phyloP scores from a whole-genome alignment of 108 stramenopile genomes.

The Skeletonema potamos region DNA sequence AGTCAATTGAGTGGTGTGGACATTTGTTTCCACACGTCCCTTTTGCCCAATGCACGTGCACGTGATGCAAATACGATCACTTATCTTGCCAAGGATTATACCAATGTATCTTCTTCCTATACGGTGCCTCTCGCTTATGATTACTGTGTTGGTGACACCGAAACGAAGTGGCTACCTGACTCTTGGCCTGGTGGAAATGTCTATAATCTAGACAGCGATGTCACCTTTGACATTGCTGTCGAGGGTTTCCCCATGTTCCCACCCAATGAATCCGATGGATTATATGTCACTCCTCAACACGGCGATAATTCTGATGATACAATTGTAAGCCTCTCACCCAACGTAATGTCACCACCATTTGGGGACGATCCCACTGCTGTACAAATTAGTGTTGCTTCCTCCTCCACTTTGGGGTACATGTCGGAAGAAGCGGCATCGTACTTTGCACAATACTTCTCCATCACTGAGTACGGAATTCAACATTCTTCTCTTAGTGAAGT shows the following conservation, averaged over 20 bases:
- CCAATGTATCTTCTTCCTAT: not conserved
- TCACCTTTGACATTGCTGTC: not conserved
- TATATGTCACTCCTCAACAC: not conserved
- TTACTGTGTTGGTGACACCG: not conserved
- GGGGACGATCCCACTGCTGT: not conserved
- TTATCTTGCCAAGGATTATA: not conserved
- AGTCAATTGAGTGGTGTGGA: not conserved
- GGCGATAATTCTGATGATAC: not conserved
- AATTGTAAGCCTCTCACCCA: not conserved
- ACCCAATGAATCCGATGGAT: not conserved
- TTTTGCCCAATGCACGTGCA: constrained; percentile 2
- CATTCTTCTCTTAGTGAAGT: not conserved
- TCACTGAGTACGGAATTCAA: not conserved
- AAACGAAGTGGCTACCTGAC: not conserved
- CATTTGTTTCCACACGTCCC: not conserved
- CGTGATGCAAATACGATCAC: not conserved
- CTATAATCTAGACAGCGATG: not conserved
- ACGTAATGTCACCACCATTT: not conserved
- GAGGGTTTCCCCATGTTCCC: not conserved
- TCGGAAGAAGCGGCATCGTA: not conserved
- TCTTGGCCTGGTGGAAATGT: not conserved
- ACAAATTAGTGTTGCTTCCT: not conserved
- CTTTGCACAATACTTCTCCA: not conserved
- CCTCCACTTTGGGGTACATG: not conserved
- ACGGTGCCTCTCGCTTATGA: not conserved